Base-by-base conservation (phyloP, 2,329 filamentous ascomycete genomes). In the Aspergillus sp. region DNA sequence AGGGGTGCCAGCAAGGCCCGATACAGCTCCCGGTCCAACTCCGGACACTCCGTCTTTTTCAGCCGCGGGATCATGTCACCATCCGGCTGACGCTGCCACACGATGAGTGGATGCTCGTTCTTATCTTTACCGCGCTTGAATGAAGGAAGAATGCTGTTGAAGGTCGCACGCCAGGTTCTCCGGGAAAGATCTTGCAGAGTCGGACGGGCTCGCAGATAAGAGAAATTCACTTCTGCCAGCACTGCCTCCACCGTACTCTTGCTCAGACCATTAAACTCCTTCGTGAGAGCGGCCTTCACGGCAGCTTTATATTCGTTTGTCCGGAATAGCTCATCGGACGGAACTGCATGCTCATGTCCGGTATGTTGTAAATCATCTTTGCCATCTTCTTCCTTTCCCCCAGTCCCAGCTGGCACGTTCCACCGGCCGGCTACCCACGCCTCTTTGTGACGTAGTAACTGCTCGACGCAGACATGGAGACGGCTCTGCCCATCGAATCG, bases 341-440 rank as follows among this genome's bases (percentile, higher is more conserved):
- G 71, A 11, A 82, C 71, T 17, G 68, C 56, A 11, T 62, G 57
- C 15, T 62, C 65, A 13, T 66, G 15, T 19, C 17, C 62, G n/a
- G 57, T 60, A 49, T 63, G 59, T 7, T 25, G 17, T 17, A 54
- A 11, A 13, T 36, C 11, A 23, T n/a, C 56, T 13, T 38, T 47
- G n/a, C 47, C 48, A 10, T 38, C 47, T 41, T 59, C 58, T 5
- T 57, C 59, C 4, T 41, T 58, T 21, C 64, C 56, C 38, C 60
- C 50, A 10, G 62, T 57, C 25, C 49, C 63, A n/a, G 70, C 60
- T 5, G 76, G 73, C 21, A 77, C 67, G 63, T 80, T 80, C 77
- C 79, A 79, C 50, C 80, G 70, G 4, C 79, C 80, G 17, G 74
- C 77, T 8, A 81, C 78, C 79, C 79, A 82, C 66, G 78, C 73